phyloP scores from a whole-genome alignment of 306 rosid species.

The Quercus parvula region DNA sequence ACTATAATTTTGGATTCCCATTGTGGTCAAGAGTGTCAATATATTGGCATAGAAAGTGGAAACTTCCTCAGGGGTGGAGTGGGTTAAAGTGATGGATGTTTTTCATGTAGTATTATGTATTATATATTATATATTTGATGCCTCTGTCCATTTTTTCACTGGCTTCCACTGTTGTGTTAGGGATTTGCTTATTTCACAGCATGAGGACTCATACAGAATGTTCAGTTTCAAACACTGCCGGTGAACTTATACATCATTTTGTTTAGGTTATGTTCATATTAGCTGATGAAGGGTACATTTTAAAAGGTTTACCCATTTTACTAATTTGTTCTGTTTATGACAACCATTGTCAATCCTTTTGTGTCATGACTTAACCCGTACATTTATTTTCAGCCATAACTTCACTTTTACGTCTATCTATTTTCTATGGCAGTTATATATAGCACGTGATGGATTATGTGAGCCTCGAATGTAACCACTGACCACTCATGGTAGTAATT shows the following conservation, averaged over 20 bases:
- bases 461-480: too few species aligned
- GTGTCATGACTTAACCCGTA: slow-evolving; percentile 16
- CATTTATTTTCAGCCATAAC: not conserved
- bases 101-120: slow-evolving; percentile 27
- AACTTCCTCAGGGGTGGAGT: slow-evolving; percentile 73
- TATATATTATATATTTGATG: slow-evolving; percentile 32
- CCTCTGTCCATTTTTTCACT: slow-evolving; percentile 32
- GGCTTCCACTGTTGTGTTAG: slow-evolving; percentile 27
- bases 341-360: slow-evolving; percentile 18
- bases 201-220: slow-evolving; percentile 16
- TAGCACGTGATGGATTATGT: too few species aligned
- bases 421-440: too few species aligned
- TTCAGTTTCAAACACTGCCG: slow-evolving; percentile 20
- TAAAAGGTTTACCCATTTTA: slow-evolving; percentile 16
- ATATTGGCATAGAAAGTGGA: slow-evolving; percentile 97
- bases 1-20: slow-evolving; percentile 84
- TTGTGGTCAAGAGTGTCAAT: slow-evolving; percentile 94
- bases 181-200: slow-evolving; percentile 17
- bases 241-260: slow-evolving; percentile 4
- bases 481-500: too few species aligned
- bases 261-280: slow-evolving; percentile 29
- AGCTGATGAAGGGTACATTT: slow-evolving; percentile 27
- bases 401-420: too few species aligned
- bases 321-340: slow-evolving; percentile 1
- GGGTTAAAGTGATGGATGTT: slow-evolving; percentile 31